These are phyloP conservation scores for Eleusine indica DNA, from an alignment of 176 grass and related monocot genomes.

Conservation along the genomic window DNA sequence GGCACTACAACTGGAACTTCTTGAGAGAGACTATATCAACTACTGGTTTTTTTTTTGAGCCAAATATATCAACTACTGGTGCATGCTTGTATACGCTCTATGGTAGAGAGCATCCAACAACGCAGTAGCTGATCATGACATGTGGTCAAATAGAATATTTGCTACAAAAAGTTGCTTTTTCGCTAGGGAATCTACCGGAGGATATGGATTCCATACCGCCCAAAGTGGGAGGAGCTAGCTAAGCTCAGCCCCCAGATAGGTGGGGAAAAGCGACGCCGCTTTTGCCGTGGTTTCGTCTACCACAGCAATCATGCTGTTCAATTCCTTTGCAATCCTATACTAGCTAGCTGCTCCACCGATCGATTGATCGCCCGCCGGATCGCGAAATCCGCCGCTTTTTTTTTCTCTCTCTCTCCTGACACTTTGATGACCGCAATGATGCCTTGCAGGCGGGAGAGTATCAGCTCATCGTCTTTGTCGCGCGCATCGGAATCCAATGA, in stretches of 20 bases:
- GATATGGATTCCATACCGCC: conserved; percentile 70
- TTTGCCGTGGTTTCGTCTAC: conserved; percentile 60
- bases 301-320: conserved; percentile 62
- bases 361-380: conserved; percentile 31
- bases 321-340: neutral
- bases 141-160: conserved; percentile 25
- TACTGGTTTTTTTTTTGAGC: too few species aligned
- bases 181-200: conserved; percentile 31
- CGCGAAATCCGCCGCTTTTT: conserved; percentile 24
- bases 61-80: too few species aligned
- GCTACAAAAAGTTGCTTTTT: conserved; percentile 8
- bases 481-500: conserved; percentile 31
- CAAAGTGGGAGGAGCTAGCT: conserved; percentile 64
- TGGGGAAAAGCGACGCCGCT: conserved; percentile 45
- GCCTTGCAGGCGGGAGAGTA: neutral
- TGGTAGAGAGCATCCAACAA: neutral
- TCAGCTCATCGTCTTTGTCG: conserved; percentile 6
- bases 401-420: conserved; percentile 5
- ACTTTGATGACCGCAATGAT: conserved; percentile 30
- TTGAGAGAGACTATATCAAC: too few species aligned
- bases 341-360: conserved; percentile 8
- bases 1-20: too few species aligned
- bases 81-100: too few species aligned
- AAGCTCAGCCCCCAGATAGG: conserved; percentile 33
- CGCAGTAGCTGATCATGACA: conserved; percentile 4